Evolutionary conservation across 2,329 filamentous ascomycete species (phyloP), one percentile per base, ranked within the genome.

Genomic region (Clonostachys chloroleuca): DNA sequence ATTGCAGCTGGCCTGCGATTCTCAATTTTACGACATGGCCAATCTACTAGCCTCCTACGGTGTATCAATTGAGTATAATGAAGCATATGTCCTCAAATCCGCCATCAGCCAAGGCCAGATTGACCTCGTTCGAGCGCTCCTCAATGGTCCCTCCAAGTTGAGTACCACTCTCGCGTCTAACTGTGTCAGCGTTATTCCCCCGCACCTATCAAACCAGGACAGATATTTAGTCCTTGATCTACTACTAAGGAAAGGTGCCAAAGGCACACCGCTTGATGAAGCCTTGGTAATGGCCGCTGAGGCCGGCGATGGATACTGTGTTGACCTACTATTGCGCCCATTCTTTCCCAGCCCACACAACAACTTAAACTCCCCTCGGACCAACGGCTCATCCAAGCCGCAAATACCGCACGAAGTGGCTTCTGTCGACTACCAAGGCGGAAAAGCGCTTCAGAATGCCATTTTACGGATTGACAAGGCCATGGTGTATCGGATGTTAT

Each of bases 1-100:
- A 0, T 63, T 83, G 1, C 61, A 75, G 7, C 64, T 73, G 34
- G 74, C 78, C 1, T 74, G 72, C 45, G 64, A 69, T 7, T 68
- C 67, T 3, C 72, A 75, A 40, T 80, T 76, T 49, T 67, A 75
- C 47, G 75, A 80, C 39, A 77, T 83, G 72, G 72, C 78, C 3
- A 64, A 63, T 36, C 61, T 83, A n/a, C 62, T 84, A 7, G 66
- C 80, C 18, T 59, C 62, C 5, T 74, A 81, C 47, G 77, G 77
- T 8, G 77, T 77, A 1, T 79, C 78, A 0, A 65, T 81, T 33
- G 77, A 80, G 52, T 76, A 75, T 48, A 69, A 79, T 37, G 70
- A 77, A 43, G 77, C 72, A 1, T 60, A 66, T 7, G 72, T 72
- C 2, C 48, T 83, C 5, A 73, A 74, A n/a, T 67, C 64, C 20